Percentiles rank a stretch among this genome's conserved stretches.
Evolutionary conservation across 176 grass and related monocot species (phyloP).

Genomic region (Oryza coarctata): DNA sequence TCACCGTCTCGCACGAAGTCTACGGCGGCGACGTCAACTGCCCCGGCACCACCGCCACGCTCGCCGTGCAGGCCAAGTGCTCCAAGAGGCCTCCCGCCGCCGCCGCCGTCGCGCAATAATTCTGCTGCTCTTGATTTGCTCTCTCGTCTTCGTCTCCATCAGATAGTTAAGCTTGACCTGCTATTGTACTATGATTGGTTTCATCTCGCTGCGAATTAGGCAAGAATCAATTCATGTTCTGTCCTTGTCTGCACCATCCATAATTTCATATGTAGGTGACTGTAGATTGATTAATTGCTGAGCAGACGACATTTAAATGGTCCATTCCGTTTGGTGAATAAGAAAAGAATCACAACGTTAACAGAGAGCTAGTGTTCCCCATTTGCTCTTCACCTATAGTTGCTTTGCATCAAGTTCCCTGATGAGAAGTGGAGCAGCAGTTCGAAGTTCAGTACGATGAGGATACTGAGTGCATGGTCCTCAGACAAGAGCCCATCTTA

Average conservation of each 20-base stretch:
- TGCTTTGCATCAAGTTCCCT: not conserved
- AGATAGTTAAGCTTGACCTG: not conserved
- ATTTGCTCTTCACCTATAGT: not conserved
- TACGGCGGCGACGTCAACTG: conserved; percentile 69
- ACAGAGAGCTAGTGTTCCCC: not conserved
- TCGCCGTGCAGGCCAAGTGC: conserved; percentile 91
- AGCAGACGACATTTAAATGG: not conserved
- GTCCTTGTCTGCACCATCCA: no score
- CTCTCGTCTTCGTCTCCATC: not conserved
- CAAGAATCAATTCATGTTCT: no score
- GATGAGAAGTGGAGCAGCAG: no score
- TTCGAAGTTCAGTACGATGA: no score
- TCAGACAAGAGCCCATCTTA: not conserved
- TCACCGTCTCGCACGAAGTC: conserved; percentile 44
- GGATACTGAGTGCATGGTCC: no score
- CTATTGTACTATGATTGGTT: not conserved
- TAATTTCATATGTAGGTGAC: no score
- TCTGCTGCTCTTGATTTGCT: not conserved
- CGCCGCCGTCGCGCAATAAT: conserved; percentile 45
- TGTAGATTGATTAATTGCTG: no score
- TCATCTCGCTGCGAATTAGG: no score
- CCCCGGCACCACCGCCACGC: conserved; percentile 61
- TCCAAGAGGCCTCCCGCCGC: conserved; percentile 47
- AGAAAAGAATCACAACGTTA: not conserved
- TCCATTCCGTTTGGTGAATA: not conserved